Base-by-base conservation (phyloP, 2,329 filamentous ascomycete species). In the Claviceps capensis region DNA sequence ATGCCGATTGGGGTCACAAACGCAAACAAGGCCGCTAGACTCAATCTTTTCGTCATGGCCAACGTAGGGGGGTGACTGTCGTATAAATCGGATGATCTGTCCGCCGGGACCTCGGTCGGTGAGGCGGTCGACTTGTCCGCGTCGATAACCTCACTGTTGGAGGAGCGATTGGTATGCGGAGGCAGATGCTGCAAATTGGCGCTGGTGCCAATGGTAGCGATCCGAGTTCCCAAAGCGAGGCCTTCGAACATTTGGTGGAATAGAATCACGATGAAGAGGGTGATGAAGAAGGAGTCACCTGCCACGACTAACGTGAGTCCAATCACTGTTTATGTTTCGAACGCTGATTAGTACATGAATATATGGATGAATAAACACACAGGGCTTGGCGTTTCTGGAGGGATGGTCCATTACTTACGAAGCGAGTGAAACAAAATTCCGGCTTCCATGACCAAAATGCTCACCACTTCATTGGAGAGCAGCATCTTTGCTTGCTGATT, bases 231-330 rank as follows among this genome's bases (percentile, higher is more conserved):
- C 0, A 89, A 78, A 0, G 85, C 85, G 46, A 89, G 72, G 4
- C 86, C 85, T 62, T 88, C 85, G 59, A 90, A 87, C 70, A 86
- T 80, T 60, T 88, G 85, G 61, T 88, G 85, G 69, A 88, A 88
- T 52, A 88, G 68, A 53, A 89, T 86, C 51, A 88, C 85, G 44
- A 78, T 64, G 54, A 79, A 78, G n/a, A 81, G 70, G 1, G 75
- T 78, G 51, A 73, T 62, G 65, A 80, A 80, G 58, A 73, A 76
- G 40, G 67, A 69, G 57, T 81, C 77, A 2, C 72, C 76, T 0
- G 77, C 71, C 2, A 82, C 78, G n/a, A 80, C 78, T 1, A 83
- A 72, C 0, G 81, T 82, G 38, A 85, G 64, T 22, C 80, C 79
- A 40, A 85, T 81, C 4, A 38, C 46, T 47, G 19, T 47, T 8